phyloP scores from a whole-genome alignment of 257 asterid species.

The Solanum chaucha region DNA sequence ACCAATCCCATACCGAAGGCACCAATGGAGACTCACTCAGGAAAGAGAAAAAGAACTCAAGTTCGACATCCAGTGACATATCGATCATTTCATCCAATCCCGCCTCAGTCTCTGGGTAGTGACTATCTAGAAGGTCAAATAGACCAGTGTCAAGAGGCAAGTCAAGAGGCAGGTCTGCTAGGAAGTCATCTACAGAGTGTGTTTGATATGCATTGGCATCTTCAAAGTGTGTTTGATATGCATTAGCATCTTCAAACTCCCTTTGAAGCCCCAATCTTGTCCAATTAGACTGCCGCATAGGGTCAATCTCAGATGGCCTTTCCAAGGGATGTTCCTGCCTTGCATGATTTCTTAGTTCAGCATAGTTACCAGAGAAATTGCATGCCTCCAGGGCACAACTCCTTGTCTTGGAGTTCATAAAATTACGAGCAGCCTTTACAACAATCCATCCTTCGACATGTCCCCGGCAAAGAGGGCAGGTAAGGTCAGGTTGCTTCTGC shows the following conservation, averaged over 20 bases:
- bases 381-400: slow-evolving; percentile 63
- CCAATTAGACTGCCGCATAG: slow-evolving; percentile 49
- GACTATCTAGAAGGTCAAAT: slow-evolving; percentile 25
- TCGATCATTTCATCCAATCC: slow-evolving; percentile 7
- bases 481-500: slow-evolving; percentile 7
- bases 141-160: slow-evolving; percentile 12
- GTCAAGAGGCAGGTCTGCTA: not conserved
- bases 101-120: slow-evolving; percentile 14
- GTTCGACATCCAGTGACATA: slow-evolving; percentile 9
- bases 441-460: slow-evolving; percentile 32
- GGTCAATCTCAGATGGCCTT: slow-evolving; percentile 47
- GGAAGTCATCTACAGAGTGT: slow-evolving; percentile 10
- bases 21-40: slow-evolving; percentile 6
- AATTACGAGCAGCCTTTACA: slow-evolving; percentile 29
- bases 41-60: slow-evolving; percentile 22
- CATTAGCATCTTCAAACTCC: slow-evolving; percentile 41
- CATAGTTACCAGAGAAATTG: slow-evolving; percentile 40
- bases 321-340: slow-evolving; percentile 43
- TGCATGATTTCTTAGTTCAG: slow-evolving; percentile 67
- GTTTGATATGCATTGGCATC: slow-evolving; percentile 41
- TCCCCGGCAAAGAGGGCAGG: slow-evolving; percentile 81
- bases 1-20: not conserved
- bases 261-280: slow-evolving; percentile 33
- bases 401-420: slow-evolving; percentile 42
- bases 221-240: slow-evolving; percentile 27